Evolutionary conservation across 768 basidiomycete genomes (phyloP).

Genomic region (Gymnopilus dilepis): DNA sequence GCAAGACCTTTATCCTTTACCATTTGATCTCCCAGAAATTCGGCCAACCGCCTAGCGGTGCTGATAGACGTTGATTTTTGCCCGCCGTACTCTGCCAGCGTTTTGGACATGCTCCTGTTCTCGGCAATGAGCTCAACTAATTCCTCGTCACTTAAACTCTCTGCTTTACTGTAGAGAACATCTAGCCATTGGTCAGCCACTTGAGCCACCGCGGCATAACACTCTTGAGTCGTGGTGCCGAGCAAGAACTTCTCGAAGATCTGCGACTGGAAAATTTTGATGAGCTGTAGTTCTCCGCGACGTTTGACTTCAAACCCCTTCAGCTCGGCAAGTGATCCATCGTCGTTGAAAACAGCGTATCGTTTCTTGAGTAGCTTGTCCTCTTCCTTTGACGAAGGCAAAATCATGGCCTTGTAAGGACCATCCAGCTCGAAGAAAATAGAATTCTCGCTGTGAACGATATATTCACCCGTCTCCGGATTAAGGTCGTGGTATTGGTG

Average conservation of each 20-base stretch:
- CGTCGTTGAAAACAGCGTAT: conserved; percentile 98
- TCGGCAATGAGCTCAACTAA: conserved; percentile 98
- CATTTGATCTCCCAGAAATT: conserved; percentile 98
- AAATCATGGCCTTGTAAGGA: conserved; percentile 98
- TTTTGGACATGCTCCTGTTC: conserved; percentile 97
- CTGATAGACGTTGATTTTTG: conserved; percentile 99
- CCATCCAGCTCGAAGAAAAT: conserved; percentile 99
- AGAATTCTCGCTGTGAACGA: conserved; percentile 91
- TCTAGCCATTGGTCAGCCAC: conserved; percentile 98
- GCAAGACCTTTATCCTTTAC: conserved; percentile 99
- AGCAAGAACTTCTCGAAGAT: conserved; percentile 98
- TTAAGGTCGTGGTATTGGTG: conserved; percentile 96
- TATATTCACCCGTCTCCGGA: conserved; percentile 82
- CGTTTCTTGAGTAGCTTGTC: conserved; percentile 98
- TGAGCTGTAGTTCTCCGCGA: conserved; percentile 94
- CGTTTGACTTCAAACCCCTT: conserved; percentile 99
- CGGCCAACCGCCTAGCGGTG: conserved; percentile 92
- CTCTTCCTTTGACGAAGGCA: conserved; percentile 98
- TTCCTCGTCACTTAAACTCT: conserved; percentile 88
- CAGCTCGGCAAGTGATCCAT: conserved; percentile 95
- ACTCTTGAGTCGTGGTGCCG: conserved; percentile 91
- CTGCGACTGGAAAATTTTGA: conserved; percentile 99
- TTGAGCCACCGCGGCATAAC: conserved; percentile 91
- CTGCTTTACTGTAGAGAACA: conserved; percentile 86
- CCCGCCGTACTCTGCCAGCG: conserved; percentile 91